Percentiles rank a stretch among this genome's conserved stretches.
Conservation (phyloP, 306 rosid genomes). For the Citrullus mucosospermus region DNA sequence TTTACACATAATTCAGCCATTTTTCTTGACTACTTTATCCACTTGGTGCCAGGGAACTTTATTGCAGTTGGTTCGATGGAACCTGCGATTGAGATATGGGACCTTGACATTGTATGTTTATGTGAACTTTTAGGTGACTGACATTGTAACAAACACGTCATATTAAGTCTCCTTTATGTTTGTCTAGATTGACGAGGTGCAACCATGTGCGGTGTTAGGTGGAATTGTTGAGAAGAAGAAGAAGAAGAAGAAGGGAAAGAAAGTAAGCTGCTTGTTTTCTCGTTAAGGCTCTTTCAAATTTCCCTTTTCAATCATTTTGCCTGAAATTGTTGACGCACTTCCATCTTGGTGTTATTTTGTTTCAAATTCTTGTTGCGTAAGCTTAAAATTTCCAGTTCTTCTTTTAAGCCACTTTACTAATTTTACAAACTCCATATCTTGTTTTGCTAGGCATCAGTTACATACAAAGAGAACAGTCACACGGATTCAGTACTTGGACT, state of each 20-base stretch:
- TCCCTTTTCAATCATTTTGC: background rate
- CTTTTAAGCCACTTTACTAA: constrained; percentile 10
- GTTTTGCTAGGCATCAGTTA: constrained; percentile 39
- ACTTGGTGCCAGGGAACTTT: constrained; percentile 48
- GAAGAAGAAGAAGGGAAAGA: constrained; percentile 34
- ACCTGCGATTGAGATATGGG: constrained; percentile 87
- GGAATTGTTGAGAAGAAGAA: constrained; percentile 52
- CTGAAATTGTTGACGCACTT: background rate
- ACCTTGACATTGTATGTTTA: constrained; percentile 76
- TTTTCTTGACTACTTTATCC: constrained; percentile 14
- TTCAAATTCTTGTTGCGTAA: background rate
- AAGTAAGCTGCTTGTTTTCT: constrained; percentile 29
- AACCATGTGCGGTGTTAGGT: constrained; percentile 62
- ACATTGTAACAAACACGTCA: background rate
- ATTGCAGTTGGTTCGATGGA: constrained; percentile 86
- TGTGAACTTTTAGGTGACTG: background rate
- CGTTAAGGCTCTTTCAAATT: constrained; percentile 7
- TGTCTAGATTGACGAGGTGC: constrained; percentile 68
- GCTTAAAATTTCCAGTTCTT: background rate
- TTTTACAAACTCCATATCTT: constrained; percentile 15
- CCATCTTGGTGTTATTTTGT: background rate
- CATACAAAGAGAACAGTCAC: constrained; percentile 78
- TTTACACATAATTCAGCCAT: background rate
- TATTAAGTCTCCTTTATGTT: constrained; percentile 4
- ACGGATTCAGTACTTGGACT: constrained; percentile 81